phyloP scores from a whole-genome alignment of 2,329 filamentous ascomycete species.

The Alternaria sp. region DNA sequence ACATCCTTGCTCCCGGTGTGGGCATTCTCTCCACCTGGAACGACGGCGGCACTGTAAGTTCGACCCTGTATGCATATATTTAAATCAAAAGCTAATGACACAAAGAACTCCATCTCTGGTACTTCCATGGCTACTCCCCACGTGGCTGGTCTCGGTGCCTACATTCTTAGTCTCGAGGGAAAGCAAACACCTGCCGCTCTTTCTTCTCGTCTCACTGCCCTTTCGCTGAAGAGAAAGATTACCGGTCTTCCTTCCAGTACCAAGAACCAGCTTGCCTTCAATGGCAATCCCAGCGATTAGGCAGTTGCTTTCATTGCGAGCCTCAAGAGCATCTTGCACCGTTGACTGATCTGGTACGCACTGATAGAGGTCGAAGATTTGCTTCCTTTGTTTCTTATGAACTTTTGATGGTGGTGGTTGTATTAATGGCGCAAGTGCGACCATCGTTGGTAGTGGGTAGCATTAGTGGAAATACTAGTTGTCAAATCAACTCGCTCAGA shows the following conservation, averaged over 20 bases:
- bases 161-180: slow-evolving; percentile 66
- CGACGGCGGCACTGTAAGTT: slow-evolving; percentile 50
- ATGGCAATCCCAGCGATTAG: slow-evolving; percentile 54
- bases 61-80: neutral
- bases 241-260: slow-evolving; percentile 58
- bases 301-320: neutral
- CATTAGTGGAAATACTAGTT: slow-evolving; percentile 10
- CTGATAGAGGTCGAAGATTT: slow-evolving; percentile 10
- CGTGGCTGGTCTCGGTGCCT: slow-evolving; percentile 74
- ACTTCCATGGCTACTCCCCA: slow-evolving; percentile 75
- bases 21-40: slow-evolving; percentile 59
- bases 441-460: slow-evolving; percentile 2
- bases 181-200: slow-evolving; percentile 59
- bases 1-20: slow-evolving; percentile 54
- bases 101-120: slow-evolving; percentile 63
- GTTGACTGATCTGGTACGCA: neutral
- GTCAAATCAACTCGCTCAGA: neutral
- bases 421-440: neutral
- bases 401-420: slow-evolving; percentile 12
- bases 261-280: slow-evolving; percentile 65
- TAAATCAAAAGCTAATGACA: slow-evolving; percentile 14
- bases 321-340: neutral
- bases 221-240: slow-evolving; percentile 55
- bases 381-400: slow-evolving; percentile 17
- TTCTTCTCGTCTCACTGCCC: slow-evolving; percentile 57